Evolutionary conservation across 2,329 filamentous ascomycete species (phyloP).

Genomic region (Colletotrichum noveboracense): DNA sequence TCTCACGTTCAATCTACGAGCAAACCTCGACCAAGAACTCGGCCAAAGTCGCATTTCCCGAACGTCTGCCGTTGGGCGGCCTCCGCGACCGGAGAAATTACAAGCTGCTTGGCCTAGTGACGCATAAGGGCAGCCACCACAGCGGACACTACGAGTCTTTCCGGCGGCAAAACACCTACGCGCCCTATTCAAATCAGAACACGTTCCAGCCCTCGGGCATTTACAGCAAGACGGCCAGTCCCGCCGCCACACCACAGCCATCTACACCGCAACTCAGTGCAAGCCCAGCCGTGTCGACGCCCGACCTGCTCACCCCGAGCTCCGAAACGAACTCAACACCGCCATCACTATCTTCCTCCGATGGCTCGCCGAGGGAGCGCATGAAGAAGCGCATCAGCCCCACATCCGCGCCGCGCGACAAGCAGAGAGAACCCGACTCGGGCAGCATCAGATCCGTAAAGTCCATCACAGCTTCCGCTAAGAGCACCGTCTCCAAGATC

Average conservation of each 20-base stretch:
- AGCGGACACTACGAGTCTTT: constrained; percentile 98
- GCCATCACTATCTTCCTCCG: constrained; percentile 39
- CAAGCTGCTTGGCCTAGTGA: constrained; percentile 84
- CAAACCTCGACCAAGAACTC: constrained; percentile 87
- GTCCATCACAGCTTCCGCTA: constrained; percentile 62
- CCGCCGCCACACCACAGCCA: constrained; percentile 52
- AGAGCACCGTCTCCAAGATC: constrained; percentile 56
- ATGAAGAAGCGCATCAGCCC: constrained; percentile 5
- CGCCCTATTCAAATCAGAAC: constrained; percentile 83
- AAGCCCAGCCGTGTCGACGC: constrained; percentile 51
- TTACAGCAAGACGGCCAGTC: constrained; percentile 69
- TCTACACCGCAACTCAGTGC: constrained; percentile 52
- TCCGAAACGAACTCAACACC: constrained; percentile 41
- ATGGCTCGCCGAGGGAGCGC: constrained; percentile 27
- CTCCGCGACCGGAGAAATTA: constrained; percentile 81
- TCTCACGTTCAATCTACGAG: constrained; percentile 93
- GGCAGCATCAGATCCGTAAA: constrained; percentile 61
- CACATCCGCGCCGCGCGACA: constrained; percentile 31
- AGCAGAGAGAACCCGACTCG: constrained; percentile 52
- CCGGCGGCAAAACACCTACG: constrained; percentile 75
- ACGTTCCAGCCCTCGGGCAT: constrained; percentile 78
- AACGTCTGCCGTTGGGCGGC: constrained; percentile 82
- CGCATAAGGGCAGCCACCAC: constrained; percentile 93
- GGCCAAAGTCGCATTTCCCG: constrained; percentile 91
- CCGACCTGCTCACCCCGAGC: constrained; percentile 49